Conservation (phyloP, 768 basidiomycete species). For the Erythrobasidium yunnanense region DNA sequence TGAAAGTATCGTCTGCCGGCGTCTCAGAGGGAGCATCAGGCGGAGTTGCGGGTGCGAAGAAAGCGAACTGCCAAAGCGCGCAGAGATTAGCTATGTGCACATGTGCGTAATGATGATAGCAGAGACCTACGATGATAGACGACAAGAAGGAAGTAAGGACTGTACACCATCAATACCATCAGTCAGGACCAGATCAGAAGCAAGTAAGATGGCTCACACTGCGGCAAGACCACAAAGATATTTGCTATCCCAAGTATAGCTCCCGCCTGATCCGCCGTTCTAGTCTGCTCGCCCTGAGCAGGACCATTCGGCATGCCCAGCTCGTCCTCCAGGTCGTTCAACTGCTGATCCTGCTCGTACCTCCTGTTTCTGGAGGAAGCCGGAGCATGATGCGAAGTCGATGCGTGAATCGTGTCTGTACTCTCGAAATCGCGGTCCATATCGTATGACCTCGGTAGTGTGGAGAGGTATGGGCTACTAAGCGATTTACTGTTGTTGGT, state of each 20-base stretch:
- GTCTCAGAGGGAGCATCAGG: too few relatives aligned
- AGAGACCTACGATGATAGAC: conserved; percentile 6
- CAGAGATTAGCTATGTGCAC: too few relatives aligned
- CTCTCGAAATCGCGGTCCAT: too few relatives aligned
- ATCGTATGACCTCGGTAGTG: too few relatives aligned
- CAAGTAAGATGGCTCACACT: conserved; percentile 4
- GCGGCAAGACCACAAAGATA: conserved; percentile 21
- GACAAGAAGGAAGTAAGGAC: conserved; percentile 23
- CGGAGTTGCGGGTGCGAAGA: conserved; percentile 12
- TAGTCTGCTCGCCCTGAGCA: neutral
- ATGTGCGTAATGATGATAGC: too few relatives aligned
- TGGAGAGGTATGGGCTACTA: too few relatives aligned
- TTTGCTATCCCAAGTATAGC: conserved; percentile 20
- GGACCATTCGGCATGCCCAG: neutral
- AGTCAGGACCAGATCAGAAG: neutral
- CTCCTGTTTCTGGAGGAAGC: too few relatives aligned
- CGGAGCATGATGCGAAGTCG: too few relatives aligned
- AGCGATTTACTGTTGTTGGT: too few relatives aligned
- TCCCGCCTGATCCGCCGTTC: conserved; percentile 21
- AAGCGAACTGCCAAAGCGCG: neutral
- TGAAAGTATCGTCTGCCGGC: neutral
- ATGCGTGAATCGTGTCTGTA: too few relatives aligned
- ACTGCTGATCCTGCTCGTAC: too few relatives aligned
- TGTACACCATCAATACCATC: neutral
- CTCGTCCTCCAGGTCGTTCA: neutral